phyloP scores from a whole-genome alignment of 805 yeast genomes.

The Priceomyces haplophilus region DNA sequence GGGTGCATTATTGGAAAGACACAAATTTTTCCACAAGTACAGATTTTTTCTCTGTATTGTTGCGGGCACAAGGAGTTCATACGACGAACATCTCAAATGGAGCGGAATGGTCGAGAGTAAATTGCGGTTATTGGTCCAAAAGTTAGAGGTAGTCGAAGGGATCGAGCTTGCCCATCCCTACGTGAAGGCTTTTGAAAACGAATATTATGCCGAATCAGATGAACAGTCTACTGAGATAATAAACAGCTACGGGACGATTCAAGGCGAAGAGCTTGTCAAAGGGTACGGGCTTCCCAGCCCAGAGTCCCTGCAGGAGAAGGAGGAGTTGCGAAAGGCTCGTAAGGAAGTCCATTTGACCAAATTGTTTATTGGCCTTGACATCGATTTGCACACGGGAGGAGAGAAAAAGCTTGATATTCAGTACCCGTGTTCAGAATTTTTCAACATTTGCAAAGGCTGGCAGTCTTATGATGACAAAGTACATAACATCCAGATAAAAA shows the following conservation, averaged over 20 bases:
- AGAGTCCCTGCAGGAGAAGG: constrained; percentile 11
- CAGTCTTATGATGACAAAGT: constrained; percentile 58
- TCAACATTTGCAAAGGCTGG: constrained; percentile 73
- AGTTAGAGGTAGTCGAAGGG: constrained; percentile 74
- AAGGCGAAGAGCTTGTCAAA: constrained; percentile 46
- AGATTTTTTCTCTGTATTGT: constrained; percentile 83
- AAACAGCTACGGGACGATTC: constrained; percentile 58
- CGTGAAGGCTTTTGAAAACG: constrained; percentile 66
- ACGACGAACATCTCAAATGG: constrained; percentile 87
- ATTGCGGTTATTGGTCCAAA: constrained; percentile 74
- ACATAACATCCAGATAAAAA: constrained; percentile 62
- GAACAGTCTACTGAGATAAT: constrained; percentile 59
- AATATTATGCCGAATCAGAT: constrained; percentile 42
- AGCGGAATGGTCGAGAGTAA: constrained; percentile 91
- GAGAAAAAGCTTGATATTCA: constrained; percentile 69
- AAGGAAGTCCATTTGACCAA: constrained; percentile 60
- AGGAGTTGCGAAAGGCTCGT: constrained; percentile 10
- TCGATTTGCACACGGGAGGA: constrained; percentile 46
- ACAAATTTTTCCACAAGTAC: constrained; percentile 77
- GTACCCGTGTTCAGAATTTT: constrained; percentile 87
- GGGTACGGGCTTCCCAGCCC: constrained; percentile 8
- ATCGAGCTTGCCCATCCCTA: constrained; percentile 87
- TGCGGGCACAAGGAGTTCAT: constrained; percentile 67
- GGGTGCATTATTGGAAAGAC: constrained; percentile 73
- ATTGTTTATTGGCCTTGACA: constrained; percentile 73